These are phyloP conservation scores for Macrolepiota dolichaula DNA, from an alignment of 768 basidiomycete genomes.

Conservation along the genomic window DNA sequence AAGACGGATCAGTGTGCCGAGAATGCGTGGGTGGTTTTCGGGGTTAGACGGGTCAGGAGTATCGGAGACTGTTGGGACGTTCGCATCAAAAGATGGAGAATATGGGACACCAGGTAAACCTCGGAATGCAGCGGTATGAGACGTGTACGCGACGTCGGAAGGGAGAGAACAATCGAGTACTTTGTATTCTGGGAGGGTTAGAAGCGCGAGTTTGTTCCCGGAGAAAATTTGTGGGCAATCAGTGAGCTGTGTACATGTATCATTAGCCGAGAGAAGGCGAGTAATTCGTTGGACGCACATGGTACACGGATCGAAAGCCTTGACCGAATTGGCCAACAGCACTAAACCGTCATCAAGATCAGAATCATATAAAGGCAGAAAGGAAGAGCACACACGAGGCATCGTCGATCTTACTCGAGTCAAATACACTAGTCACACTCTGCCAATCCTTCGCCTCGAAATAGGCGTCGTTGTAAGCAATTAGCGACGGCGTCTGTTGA, in stretches of 20 bases:
- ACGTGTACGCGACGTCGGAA: neutral
- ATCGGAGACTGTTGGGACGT: too few species aligned
- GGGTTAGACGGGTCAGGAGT: neutral
- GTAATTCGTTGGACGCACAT: conserved; percentile 32
- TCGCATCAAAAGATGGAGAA: conserved; percentile 17
- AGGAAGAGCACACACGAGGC: conserved; percentile 28
- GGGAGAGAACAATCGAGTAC: conserved; percentile 16
- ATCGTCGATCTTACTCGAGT: conserved; percentile 42
- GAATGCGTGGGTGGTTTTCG: conserved; percentile 15
- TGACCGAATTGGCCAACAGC: conserved; percentile 51
- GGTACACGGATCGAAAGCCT: conserved; percentile 46
- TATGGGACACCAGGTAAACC: neutral
- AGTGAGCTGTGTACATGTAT: conserved; percentile 31
- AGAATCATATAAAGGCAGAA: neutral
- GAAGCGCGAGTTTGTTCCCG: conserved; percentile 30
- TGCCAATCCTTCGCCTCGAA: conserved; percentile 40
- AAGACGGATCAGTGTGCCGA: conserved; percentile 42
- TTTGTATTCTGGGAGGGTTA: conserved; percentile 38
- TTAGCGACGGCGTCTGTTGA: conserved; percentile 37
- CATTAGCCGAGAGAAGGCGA: neutral
- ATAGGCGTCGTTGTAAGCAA: conserved; percentile 41
- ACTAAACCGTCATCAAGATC: conserved; percentile 20
- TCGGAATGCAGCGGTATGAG: conserved; percentile 4
- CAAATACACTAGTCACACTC: conserved; percentile 36
- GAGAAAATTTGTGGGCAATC: conserved; percentile 48